Base-by-base conservation (phyloP, 306 rosid species). In the Vicia sativa region DNA sequence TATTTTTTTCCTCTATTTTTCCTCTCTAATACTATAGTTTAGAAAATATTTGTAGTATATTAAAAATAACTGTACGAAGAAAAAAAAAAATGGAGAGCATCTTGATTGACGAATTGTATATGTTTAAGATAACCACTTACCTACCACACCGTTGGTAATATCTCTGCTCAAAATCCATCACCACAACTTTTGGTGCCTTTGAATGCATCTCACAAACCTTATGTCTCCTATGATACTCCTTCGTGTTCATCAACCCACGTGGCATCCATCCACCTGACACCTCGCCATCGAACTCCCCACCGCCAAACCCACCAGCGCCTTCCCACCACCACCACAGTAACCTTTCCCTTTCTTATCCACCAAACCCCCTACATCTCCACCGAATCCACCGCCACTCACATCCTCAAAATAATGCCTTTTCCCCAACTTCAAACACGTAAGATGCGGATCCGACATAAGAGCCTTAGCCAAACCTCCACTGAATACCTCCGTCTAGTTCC, bases 61-160 rank as follows among this genome's bases (percentile, higher is more conserved):
- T n/a, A n/a, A n/a, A n/a, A n/a, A n/a, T n/a, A n/a, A n/a, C n/a
- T n/a, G n/a, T n/a, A n/a, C n/a, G n/a, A n/a, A n/a, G n/a, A n/a
- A n/a, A n/a, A n/a, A n/a, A n/a, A n/a, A n/a, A n/a, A n/a, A n/a
- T n/a, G n/a, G n/a, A n/a, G n/a, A n/a, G n/a, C n/a, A n/a, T n/a
- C n/a, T n/a, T n/a, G n/a, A n/a, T n/a, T n/a, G n/a, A n/a, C n/a
- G n/a, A n/a, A n/a, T n/a, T n/a, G n/a, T n/a, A n/a, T n/a, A n/a
- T n/a, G n/a, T 44, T n/a, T 45, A 14, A 52, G 60, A 54, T 25
- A 54, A 14, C 10, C 29, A 37, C 35, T 62, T 3, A 90, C 98
- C 98, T 88, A 88, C 98, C 89, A 66, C 98, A 92, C 83, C 89
- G 98, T 76, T 92, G 98, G 61, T 96, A 92, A 81, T 89, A 92